Percentiles rank a stretch among this genome's conserved stretches.
These are phyloP conservation scores for Volvox carteri DNA, from an alignment of 163 green algal species.

Conservation along the genomic window DNA sequence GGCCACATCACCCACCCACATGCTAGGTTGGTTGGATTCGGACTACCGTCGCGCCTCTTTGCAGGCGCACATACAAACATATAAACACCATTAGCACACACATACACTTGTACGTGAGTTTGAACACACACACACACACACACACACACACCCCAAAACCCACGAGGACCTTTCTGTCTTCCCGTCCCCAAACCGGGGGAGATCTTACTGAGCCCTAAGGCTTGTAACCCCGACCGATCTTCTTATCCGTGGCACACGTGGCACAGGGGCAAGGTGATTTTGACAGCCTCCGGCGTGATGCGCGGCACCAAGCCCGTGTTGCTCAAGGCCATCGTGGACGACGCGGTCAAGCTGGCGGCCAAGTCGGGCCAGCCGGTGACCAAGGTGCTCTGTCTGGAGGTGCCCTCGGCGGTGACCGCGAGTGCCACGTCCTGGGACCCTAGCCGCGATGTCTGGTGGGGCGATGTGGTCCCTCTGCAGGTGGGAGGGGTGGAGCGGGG, in stretches of 20 bases:
- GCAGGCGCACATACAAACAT: no score
- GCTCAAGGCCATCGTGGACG: conserved; percentile 93
- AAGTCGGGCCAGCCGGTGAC: neutral
- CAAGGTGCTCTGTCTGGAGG: conserved; percentile 27
- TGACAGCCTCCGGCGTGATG: conserved; percentile 79
- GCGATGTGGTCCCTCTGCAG: conserved; percentile 72
- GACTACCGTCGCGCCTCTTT: no score
- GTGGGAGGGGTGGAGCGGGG: no score
- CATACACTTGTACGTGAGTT: no score
- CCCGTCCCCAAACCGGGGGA: no score
- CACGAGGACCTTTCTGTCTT: no score
- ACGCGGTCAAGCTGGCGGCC: conserved; percentile 71
- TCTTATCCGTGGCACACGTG: neutral
- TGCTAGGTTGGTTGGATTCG: no score
- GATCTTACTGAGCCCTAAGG: no score
- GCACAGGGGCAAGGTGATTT: conserved; percentile 65
- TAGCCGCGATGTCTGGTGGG: conserved; percentile 90
- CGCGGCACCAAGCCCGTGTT: conserved; percentile 83
- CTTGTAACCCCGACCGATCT: neutral
- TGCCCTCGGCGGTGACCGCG: neutral
- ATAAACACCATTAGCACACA: no score
- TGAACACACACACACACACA: no score
- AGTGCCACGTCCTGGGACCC: conserved; percentile 4
- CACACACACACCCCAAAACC: no score
- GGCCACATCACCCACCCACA: no score